Conservation (phyloP, 163 green algal genomes). For the Chlamydomonas reinhardtii region DNA sequence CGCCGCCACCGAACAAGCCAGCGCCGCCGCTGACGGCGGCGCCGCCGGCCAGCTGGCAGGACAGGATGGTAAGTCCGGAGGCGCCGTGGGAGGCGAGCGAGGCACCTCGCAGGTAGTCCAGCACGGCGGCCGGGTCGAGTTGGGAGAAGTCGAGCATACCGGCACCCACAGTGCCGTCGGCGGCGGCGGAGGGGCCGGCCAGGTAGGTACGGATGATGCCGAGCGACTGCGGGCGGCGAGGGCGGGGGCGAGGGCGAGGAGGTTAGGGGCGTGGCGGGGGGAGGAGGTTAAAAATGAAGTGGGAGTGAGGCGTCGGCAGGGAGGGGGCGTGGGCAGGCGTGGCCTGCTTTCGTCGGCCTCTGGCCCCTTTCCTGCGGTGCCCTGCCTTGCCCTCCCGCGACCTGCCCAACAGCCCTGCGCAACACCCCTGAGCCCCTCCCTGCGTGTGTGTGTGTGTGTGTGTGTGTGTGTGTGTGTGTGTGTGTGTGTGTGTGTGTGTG, state of each 20-base stretch:
- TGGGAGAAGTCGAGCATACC: constrained; percentile 32
- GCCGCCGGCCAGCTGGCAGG: neutral
- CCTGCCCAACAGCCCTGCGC: no score
- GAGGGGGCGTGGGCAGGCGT: no score
- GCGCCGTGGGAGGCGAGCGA: neutral
- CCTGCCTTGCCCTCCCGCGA: no score
- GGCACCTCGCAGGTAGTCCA: neutral
- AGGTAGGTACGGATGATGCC: constrained; percentile 60
- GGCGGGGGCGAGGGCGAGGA: neutral
- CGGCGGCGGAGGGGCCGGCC: neutral
- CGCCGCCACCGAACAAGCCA: neutral
- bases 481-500: no score
- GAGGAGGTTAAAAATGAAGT: no score
- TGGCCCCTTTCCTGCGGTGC: no score
- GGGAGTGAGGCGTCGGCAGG: no score
- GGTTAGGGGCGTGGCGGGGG: neutral
- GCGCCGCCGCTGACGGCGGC: neutral
- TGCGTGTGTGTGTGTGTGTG: no score
- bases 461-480: no score
- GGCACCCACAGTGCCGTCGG: neutral
- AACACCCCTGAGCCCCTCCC: no score
- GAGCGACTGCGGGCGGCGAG: constrained; percentile 17
- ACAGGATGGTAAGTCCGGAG: neutral
- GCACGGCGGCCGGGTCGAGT: neutral
- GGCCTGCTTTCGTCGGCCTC: no score